These are phyloP conservation scores for Aspergillus ustus DNA, from an alignment of 2,329 filamentous ascomycete species.

Conservation along the genomic window DNA sequence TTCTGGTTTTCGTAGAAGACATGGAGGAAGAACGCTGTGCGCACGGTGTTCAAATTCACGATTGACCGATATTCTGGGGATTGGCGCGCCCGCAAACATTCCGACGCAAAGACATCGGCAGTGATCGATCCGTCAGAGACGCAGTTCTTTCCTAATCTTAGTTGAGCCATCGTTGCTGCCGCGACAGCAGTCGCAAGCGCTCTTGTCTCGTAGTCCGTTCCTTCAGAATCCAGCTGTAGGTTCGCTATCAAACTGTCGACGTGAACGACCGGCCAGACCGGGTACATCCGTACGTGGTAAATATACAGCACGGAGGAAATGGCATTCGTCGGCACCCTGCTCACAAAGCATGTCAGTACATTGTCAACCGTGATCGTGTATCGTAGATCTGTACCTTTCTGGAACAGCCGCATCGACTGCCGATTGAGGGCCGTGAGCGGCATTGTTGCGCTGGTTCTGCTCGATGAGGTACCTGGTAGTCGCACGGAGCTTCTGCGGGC, in stretches of 20 bases:
- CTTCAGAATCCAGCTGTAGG: slow-evolving; percentile 38
- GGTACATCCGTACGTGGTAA: slow-evolving; percentile 57
- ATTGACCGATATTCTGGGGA: slow-evolving; percentile 34
- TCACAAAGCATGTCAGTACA: slow-evolving; percentile 9
- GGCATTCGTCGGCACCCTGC: slow-evolving; percentile 23
- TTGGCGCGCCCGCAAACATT: slow-evolving; percentile 41
- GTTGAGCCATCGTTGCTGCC: slow-evolving; percentile 55
- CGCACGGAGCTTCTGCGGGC: slow-evolving; percentile 48
- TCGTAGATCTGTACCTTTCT: background rate
- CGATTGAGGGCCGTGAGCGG: background rate
- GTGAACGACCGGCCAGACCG: slow-evolving; percentile 58
- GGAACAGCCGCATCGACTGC: background rate
- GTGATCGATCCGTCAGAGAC: slow-evolving; percentile 33
- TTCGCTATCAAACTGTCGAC: slow-evolving; percentile 48
- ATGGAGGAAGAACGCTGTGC: slow-evolving; percentile 58
- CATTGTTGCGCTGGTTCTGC: slow-evolving; percentile 21
- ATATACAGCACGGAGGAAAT: slow-evolving; percentile 46
- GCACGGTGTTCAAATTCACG: slow-evolving; percentile 48
- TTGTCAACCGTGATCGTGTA: background rate
- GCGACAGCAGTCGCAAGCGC: slow-evolving; percentile 53
- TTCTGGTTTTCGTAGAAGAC: slow-evolving; percentile 57
- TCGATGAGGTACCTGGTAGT: slow-evolving; percentile 30
- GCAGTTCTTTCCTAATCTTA: slow-evolving; percentile 45
- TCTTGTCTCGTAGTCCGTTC: slow-evolving; percentile 39
- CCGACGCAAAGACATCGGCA: slow-evolving; percentile 40